phyloP scores from a whole-genome alignment of 345 rosid genomes.

The Eucalyptus dawsonii region DNA sequence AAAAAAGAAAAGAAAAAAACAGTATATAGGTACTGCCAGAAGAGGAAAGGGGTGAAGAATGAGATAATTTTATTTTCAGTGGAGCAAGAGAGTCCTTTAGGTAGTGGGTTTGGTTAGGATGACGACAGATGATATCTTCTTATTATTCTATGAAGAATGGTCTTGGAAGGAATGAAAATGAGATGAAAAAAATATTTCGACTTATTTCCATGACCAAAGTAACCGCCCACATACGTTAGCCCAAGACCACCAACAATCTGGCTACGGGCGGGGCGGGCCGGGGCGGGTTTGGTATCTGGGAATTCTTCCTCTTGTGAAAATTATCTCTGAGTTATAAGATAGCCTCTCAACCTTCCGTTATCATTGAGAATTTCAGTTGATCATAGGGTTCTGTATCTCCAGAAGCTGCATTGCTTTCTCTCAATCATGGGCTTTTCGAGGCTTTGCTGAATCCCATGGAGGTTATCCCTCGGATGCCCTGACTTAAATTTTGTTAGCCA shows the following conservation, averaged over 20 bases:
- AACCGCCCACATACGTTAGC: not conserved
- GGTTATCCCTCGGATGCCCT: not conserved
- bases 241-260: not conserved
- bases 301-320: not conserved
- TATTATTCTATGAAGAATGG: not conserved
- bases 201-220: not conserved
- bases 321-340: not conserved
- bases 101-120: not conserved
- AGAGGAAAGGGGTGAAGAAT: not conserved
- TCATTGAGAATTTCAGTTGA: not conserved
- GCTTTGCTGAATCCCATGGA: not conserved
- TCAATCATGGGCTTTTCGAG: not conserved
- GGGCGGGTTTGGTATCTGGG: not conserved
- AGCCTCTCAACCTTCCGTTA: not conserved
- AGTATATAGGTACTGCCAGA: not conserved
- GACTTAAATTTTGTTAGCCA: not conserved
- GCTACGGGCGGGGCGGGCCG: not conserved
- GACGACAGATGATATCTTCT: not conserved
- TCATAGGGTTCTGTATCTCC: not conserved
- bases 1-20: accelerated
- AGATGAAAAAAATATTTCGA: not conserved
- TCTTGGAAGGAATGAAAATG: not conserved
- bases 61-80: not conserved
- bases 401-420: not conserved
- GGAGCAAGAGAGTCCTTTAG: not conserved